Conservation (phyloP, 140 eudicot genomes). For the Ambrosia hybrid region DNA sequence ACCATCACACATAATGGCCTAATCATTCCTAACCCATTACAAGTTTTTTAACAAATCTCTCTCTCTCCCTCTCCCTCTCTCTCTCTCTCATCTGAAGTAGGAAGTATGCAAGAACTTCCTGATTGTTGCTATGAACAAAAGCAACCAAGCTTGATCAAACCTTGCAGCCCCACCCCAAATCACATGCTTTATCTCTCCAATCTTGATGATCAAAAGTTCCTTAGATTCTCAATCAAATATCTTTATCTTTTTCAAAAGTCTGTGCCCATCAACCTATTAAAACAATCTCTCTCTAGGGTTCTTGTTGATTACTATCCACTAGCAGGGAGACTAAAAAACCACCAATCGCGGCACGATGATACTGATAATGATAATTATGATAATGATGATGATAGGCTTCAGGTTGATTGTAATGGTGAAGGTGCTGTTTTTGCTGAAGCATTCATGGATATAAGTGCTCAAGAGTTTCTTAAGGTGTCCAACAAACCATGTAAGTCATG, state of each 20-base stretch:
- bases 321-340: constrained; percentile 70
- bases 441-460: constrained; percentile 58
- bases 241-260: constrained; percentile 68
- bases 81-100: constrained; percentile 22
- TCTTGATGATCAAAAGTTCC: constrained; percentile 90
- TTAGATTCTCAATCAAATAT: constrained; percentile 86
- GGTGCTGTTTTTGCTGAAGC: constrained; percentile 97
- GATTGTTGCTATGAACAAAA: constrained; percentile 57
- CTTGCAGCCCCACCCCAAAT: constrained; percentile 68
- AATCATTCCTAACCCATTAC: constrained; percentile 14
- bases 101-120: constrained; percentile 72
- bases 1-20: background rate
- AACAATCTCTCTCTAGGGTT: constrained; percentile 60
- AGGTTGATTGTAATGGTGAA: constrained; percentile 85
- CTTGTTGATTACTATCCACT: constrained; percentile 84
- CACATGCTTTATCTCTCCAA: constrained; percentile 73
- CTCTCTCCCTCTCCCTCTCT: constrained; percentile 26
- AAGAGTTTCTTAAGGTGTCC: constrained; percentile 56
- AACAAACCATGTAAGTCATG: constrained; percentile 69
- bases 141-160: constrained; percentile 61
- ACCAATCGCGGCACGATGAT: constrained; percentile 25
- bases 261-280: constrained; percentile 39
- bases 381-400: constrained; percentile 61
- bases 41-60: constrained; percentile 14
- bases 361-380: constrained; percentile 42